Percentiles rank a stretch among this genome's conserved stretches.
Evolutionary conservation across 768 basidiomycete species (phyloP).

Genomic region (Neoboletus brunneissimus): DNA sequence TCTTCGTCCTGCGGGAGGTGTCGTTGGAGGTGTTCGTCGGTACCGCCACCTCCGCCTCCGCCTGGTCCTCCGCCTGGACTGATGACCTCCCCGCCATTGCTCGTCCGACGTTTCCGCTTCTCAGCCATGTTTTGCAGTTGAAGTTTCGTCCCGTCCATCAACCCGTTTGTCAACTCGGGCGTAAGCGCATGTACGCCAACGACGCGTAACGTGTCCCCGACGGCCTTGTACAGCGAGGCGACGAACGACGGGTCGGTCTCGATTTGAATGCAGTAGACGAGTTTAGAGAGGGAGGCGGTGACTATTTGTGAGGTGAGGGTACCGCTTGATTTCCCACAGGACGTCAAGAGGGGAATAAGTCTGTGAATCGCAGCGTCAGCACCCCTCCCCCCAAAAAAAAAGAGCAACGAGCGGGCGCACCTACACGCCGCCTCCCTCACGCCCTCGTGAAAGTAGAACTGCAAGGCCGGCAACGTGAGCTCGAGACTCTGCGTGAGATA

Average conservation of each 20-base stretch:
- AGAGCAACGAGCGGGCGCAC: slow-evolving; percentile 39
- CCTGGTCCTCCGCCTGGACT: neutral
- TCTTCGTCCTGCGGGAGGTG: slow-evolving; percentile 32
- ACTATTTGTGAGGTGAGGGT: slow-evolving; percentile 70
- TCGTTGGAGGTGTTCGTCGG: neutral
- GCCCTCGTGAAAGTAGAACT: slow-evolving; percentile 83
- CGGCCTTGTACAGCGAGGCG: slow-evolving; percentile 69
- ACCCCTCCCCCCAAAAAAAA: neutral
- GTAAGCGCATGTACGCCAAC: slow-evolving; percentile 55
- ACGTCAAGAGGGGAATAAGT: slow-evolving; percentile 67
- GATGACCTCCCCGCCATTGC: neutral
- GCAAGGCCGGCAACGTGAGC: slow-evolving; percentile 64
- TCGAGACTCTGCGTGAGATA: slow-evolving; percentile 71
- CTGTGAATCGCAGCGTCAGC: slow-evolving; percentile 36
- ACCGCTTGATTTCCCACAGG: slow-evolving; percentile 62
- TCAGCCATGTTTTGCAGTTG: slow-evolving; percentile 72
- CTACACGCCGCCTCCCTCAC: slow-evolving; percentile 75
- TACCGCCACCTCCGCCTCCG: too few species aligned
- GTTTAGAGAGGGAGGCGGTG: slow-evolving; percentile 60
- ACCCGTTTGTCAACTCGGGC: slow-evolving; percentile 47
- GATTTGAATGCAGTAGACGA: slow-evolving; percentile 59
- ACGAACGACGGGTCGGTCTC: slow-evolving; percentile 78
- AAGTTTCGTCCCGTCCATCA: slow-evolving; percentile 68
- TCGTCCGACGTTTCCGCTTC: slow-evolving; percentile 53
- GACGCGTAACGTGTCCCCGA: slow-evolving; percentile 58